These are phyloP conservation scores for Hyaloscypha finlandica DNA, from an alignment of 495 filamentous ascomycete genomes.

Conservation along the genomic window DNA sequence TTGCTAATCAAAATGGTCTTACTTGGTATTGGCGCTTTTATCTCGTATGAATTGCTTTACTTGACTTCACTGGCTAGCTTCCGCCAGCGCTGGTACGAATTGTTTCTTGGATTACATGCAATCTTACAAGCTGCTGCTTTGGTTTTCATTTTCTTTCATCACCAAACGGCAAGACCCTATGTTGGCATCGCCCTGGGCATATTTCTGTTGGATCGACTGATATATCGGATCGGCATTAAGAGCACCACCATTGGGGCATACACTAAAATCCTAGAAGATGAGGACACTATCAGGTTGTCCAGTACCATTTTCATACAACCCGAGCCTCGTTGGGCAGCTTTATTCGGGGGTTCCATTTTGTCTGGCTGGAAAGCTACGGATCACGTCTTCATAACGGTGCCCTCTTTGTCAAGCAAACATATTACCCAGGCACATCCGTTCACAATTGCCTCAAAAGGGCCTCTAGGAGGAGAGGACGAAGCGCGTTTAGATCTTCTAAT, in stretches of 20 bases:
- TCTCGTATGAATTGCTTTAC: slow-evolving; percentile 52
- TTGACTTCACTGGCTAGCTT: slow-evolving; percentile 53
- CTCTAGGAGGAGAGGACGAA: slow-evolving; percentile 22
- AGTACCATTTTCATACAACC: slow-evolving; percentile 31
- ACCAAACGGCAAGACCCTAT: slow-evolving; percentile 40
- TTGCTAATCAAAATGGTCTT: slow-evolving; percentile 41
- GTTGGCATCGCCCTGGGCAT: slow-evolving; percentile 48
- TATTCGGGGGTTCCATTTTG: slow-evolving; percentile 39
- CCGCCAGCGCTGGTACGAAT: slow-evolving; percentile 54
- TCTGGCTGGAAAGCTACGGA: slow-evolving; percentile 58
- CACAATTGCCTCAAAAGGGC: slow-evolving; percentile 57
- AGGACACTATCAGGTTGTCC: slow-evolving; percentile 50
- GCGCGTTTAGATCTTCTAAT: slow-evolving; percentile 55
- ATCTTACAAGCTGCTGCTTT: slow-evolving; percentile 53
- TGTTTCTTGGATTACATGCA: slow-evolving; percentile 59
- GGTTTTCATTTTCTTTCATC: slow-evolving; percentile 57
- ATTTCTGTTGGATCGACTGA: slow-evolving; percentile 58
- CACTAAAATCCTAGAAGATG: slow-evolving; percentile 49
- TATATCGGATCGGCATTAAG: slow-evolving; percentile 55
- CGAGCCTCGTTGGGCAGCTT: slow-evolving; percentile 3
- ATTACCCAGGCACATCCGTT: slow-evolving; percentile 60
- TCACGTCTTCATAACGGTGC: slow-evolving; percentile 60
- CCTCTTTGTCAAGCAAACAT: slow-evolving; percentile 46
- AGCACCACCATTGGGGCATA: slow-evolving; percentile 44
- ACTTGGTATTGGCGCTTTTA: slow-evolving; percentile 49